Conservation (phyloP, 2,329 filamentous ascomycete species). For the Cladosporium sphaerospermum region DNA sequence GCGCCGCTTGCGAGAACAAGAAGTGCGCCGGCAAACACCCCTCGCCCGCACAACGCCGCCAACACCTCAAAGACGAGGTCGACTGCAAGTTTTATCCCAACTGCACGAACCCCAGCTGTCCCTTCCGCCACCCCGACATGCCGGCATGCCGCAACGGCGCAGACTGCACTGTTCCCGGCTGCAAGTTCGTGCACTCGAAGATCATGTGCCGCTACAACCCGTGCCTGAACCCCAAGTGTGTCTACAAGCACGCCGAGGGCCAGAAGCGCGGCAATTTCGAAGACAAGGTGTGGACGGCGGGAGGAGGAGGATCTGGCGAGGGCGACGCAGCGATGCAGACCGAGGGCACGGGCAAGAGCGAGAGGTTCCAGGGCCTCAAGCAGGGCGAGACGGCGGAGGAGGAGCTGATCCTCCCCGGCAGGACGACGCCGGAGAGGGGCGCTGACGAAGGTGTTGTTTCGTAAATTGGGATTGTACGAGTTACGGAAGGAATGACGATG, state of each 20-base stretch:
- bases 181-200: slow-evolving; percentile 84
- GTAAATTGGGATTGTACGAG: background rate
- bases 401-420: slow-evolving; percentile 31
- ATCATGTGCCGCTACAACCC: slow-evolving; percentile 86
- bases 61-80: slow-evolving; percentile 70
- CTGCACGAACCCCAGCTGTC: slow-evolving; percentile 79
- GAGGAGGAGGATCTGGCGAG: slow-evolving; percentile 26
- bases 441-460: slow-evolving; percentile 11
- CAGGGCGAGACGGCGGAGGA: slow-evolving; percentile 22
- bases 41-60: slow-evolving; percentile 72
- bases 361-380: slow-evolving; percentile 23
- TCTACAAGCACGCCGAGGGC: slow-evolving; percentile 85
- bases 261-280: slow-evolving; percentile 75
- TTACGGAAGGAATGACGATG: background rate
- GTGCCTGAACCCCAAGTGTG: slow-evolving; percentile 81
- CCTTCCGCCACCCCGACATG: slow-evolving; percentile 83
- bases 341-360: slow-evolving; percentile 15
- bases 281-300: slow-evolving; percentile 86
- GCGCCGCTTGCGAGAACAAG: slow-evolving; percentile 87
- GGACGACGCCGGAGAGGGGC: slow-evolving; percentile 8
- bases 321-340: slow-evolving; percentile 14
- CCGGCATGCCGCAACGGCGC: slow-evolving; percentile 86
- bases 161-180: slow-evolving; percentile 72
- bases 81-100: slow-evolving; percentile 90
- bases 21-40: slow-evolving; percentile 92